Evolutionary conservation across 495 filamentous ascomycete genomes (phyloP).

Genomic region (Monascus purpureus): DNA sequence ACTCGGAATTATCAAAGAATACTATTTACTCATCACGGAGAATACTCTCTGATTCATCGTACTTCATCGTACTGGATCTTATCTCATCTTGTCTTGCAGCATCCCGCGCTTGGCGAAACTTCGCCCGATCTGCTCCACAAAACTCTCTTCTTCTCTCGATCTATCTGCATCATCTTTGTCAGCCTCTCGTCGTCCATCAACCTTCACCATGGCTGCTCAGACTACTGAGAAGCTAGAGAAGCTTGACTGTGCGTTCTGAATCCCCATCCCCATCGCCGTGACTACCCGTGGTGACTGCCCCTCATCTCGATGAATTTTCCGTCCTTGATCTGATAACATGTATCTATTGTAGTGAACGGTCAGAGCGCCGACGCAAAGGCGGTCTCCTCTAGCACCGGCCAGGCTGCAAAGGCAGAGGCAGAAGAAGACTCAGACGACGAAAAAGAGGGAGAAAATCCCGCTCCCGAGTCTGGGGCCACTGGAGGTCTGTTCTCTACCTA

Average conservation of each 20-base stretch:
- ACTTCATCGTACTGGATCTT: no score
- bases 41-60: no score
- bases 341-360: conserved; percentile 25
- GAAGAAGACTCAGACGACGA: conserved; percentile 58
- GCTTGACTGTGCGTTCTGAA: conserved; percentile 29
- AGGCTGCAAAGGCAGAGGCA: conserved; percentile 29
- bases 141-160: no score
- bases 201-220: conserved; percentile 39
- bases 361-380: conserved; percentile 34
- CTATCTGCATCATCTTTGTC: no score
- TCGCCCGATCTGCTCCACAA: no score
- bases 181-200: no score
- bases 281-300: no score
- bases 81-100: no score
- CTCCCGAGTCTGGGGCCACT: conserved; percentile 23
- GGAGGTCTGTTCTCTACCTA: conserved; percentile 19
- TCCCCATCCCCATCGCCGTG: no score
- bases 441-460: conserved; percentile 34
- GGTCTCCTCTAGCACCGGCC: conserved; percentile 22
- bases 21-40: no score
- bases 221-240: conserved; percentile 36
- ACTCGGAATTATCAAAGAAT: no score
- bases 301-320: not conserved
- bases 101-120: no score
- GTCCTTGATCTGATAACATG: conserved; percentile 9